These are phyloP conservation scores for Lyophyllum semitale DNA, from an alignment of 768 basidiomycete genomes.

Conservation along the genomic window DNA sequence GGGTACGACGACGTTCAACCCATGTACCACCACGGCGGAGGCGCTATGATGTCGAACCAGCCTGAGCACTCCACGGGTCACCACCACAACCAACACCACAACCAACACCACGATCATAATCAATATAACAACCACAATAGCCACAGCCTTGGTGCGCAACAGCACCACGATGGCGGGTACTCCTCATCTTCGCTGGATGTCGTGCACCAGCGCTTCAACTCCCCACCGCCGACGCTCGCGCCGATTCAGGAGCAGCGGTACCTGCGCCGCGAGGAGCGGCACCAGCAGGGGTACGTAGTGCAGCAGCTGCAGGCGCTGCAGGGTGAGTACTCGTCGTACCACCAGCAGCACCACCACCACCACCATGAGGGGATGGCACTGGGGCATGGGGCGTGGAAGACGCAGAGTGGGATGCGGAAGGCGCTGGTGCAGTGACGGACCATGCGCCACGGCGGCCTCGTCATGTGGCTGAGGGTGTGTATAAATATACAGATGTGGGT, in stretches of 20 bases:
- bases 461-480: no score
- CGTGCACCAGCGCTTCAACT: conserved; percentile 40
- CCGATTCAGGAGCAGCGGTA: conserved; percentile 54
- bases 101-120: no score
- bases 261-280: no score
- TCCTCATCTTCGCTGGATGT: conserved; percentile 18
- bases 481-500: no score
- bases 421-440: conserved; percentile 39
- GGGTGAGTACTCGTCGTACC: conserved; percentile 42
- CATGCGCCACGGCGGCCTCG: no score
- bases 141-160: no score
- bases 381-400: conserved; percentile 46
- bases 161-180: no score
- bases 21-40: conserved; percentile 48
- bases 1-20: no score
- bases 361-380: conserved; percentile 45
- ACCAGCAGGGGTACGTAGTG: no score
- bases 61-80: neutral
- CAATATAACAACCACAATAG: no score
- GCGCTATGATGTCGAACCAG: conserved; percentile 29
- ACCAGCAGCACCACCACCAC: conserved; percentile 42
- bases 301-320: no score
- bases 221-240: conserved; percentile 57
- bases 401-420: conserved; percentile 44
- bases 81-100: no score